Evolutionary conservation across 1,284 basidiomycete species (phyloP), one percentile per base, ranked within the genome.

Genomic region (Leccinum griseonigrum): DNA sequence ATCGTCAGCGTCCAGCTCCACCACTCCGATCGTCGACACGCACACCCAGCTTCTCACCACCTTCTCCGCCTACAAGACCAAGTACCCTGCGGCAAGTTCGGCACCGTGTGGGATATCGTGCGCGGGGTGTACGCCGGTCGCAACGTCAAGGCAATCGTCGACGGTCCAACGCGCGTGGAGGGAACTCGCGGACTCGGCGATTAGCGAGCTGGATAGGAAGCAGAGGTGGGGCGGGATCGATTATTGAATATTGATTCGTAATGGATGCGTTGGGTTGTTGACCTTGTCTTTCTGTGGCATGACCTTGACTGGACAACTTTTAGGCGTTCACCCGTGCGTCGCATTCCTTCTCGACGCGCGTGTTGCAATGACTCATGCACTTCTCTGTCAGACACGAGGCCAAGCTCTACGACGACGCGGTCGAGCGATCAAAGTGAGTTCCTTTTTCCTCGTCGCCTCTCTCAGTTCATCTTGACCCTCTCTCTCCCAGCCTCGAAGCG

Each of bases 11-110:
- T 34, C 11, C 32, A 34, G 11, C 32, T 34, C 58, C 6, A 38
- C 64, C 3, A 69, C 75, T 0, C 77, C 84, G 1, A 85, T 93
- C 66, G 78, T 92, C 14, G 91, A 94, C 74, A 93, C 91, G 0
- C 91, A 94, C 72, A 92, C 89, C 0, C 91, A 93, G 68, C 76
- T 93, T 11, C 78, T 86, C 10, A 85, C 88, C 0, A 93, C 91
- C 0, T 93, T 84, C 67, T 78, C 81, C 1, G 68, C 78, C 10
- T 93, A 92, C 68, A 78, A 79, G 22, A 70, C 66, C 40, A 84
- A 83, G 61, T 93, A 91, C 70, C 82, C 81, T 14, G 69, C 0
- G 85, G 83, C 0, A 78, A 77, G 56, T 81, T 83, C 66, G 70
- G 76, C 6, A 82, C 79, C 11, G 75, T 90, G 7, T 84, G 80